Evolutionary conservation across 129 eudicot species (phyloP).

Genomic region (Helianthus tuberosus): DNA sequence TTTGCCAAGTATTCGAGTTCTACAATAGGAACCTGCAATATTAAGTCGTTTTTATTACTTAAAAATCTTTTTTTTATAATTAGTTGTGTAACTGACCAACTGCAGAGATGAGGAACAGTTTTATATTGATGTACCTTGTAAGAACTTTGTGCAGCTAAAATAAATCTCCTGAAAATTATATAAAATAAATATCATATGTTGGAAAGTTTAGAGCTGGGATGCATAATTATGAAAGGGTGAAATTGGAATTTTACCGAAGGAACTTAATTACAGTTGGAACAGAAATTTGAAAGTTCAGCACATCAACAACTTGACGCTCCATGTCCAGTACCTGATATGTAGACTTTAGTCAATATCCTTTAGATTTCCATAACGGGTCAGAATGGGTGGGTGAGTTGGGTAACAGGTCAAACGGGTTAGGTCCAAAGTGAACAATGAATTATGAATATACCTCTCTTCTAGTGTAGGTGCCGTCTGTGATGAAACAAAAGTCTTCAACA

Average conservation of each 20-base stretch:
- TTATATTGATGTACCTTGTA: conserved; percentile 53
- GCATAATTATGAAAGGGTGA: neutral
- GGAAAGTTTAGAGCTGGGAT: conserved; percentile 18
- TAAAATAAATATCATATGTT: conserved; percentile 2
- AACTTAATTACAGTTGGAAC: conserved; percentile 78
- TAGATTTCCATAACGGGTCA: neutral
- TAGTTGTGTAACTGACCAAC: conserved; percentile 8
- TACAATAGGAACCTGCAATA: conserved; percentile 64
- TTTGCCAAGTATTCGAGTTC: conserved; percentile 79
- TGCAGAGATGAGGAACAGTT: conserved; percentile 1
- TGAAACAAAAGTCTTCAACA: conserved; percentile 92
- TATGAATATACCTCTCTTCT: conserved; percentile 74
- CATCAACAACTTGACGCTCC: conserved; percentile 75
- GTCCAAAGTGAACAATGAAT: conserved; percentile 15
- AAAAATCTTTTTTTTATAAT: neutral
- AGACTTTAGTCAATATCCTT: conserved; percentile 18
- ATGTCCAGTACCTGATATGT: conserved; percentile 70
- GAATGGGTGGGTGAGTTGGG: neutral
- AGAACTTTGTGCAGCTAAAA: conserved; percentile 85
- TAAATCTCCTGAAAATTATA: conserved; percentile 66
- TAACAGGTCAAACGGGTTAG: neutral
- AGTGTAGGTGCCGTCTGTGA: conserved; percentile 89
- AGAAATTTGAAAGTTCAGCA: conserved; percentile 67
- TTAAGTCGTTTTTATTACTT: conserved; percentile 3
- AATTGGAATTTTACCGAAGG: conserved; percentile 56